These are phyloP conservation scores for Aspergillus terreus DNA, from an alignment of 2,329 filamentous ascomycete species.

Conservation along the genomic window DNA sequence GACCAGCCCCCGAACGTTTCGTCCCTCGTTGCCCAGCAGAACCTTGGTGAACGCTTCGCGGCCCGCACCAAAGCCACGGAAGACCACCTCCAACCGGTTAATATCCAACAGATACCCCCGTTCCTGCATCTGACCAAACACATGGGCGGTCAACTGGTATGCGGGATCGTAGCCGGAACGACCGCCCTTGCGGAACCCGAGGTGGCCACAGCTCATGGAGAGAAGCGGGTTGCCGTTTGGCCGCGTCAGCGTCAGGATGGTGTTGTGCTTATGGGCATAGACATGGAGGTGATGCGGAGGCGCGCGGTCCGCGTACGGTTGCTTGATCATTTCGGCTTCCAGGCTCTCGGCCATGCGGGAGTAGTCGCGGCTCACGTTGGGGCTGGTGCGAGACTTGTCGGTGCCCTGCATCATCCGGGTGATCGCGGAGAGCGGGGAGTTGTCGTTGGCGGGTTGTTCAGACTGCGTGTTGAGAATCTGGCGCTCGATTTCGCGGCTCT, in stretches of 20 bases:
- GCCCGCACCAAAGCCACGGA: constrained; percentile 81
- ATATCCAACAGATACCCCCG: constrained; percentile 74
- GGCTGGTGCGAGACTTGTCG: constrained; percentile 13
- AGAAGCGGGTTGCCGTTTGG: constrained; percentile 77
- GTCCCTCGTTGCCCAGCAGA: constrained; percentile 80
- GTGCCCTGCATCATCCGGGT: constrained; percentile 29
- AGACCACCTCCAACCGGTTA: constrained; percentile 69
- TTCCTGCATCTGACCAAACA: constrained; percentile 80
- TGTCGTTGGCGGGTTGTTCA: constrained; percentile 14
- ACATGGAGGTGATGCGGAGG: constrained; percentile 80
- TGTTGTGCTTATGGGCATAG: constrained; percentile 88
- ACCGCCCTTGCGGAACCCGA: constrained; percentile 83
- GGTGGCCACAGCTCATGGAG: constrained; percentile 75
- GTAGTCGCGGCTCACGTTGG: constrained; percentile 26
- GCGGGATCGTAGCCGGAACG: constrained; percentile 84
- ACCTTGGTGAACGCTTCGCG: constrained; percentile 89
- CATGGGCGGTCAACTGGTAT: constrained; percentile 82
- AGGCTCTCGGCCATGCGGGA: constrained; percentile 29
- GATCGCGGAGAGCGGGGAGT: constrained; percentile 27
- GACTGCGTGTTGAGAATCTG: constrained; percentile 24
- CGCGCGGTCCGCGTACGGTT: constrained; percentile 33
- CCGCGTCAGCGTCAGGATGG: constrained; percentile 83
- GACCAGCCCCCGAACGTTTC: constrained; percentile 69
- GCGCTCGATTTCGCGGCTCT: constrained; percentile 23
- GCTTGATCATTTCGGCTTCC: constrained; percentile 32